Conservation (phyloP, 257 asterid species). For the Solanum bulbocastanum region DNA sequence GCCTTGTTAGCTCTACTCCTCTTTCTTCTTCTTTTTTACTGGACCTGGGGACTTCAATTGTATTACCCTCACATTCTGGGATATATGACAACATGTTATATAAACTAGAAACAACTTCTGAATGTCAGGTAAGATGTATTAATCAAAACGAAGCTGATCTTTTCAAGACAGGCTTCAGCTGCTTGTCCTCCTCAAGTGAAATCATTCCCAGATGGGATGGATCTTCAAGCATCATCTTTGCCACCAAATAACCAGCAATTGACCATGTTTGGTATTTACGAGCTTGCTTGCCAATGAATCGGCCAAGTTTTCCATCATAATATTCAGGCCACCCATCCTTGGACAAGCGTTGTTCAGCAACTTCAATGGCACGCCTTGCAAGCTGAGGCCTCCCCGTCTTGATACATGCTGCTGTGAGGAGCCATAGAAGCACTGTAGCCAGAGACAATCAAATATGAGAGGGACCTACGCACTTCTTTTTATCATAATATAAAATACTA, state of each 20-base stretch:
- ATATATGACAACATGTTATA: neutral
- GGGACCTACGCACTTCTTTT: neutral
- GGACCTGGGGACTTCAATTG: neutral
- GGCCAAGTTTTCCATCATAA: slow-evolving; percentile 51
- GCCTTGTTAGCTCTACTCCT: neutral
- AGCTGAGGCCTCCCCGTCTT: slow-evolving; percentile 57
- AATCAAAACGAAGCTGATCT: slow-evolving; percentile 38
- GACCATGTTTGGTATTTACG: slow-evolving; percentile 62
- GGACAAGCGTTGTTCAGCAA: slow-evolving; percentile 39
- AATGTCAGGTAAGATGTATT: neutral
- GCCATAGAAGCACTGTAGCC: slow-evolving; percentile 57
- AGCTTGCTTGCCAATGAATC: slow-evolving; percentile 54
- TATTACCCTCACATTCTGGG: neutral
- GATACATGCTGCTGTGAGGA: slow-evolving; percentile 59
- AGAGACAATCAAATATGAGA: neutral
- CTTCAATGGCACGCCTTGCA: slow-evolving; percentile 56
- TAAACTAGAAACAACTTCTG: neutral
- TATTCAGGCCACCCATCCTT: slow-evolving; percentile 72
- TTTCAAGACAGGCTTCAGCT: slow-evolving; percentile 37
- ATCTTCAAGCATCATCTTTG: slow-evolving; percentile 61
- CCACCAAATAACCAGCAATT: slow-evolving; percentile 54
- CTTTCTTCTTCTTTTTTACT: neutral
- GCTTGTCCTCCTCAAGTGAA: slow-evolving; percentile 52
- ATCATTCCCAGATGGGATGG: slow-evolving; percentile 65
- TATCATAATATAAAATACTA: neutral